These are phyloP conservation scores for Neofusicoccum ribis DNA, from an alignment of 2,329 filamentous ascomycete genomes.

Conservation along the genomic window DNA sequence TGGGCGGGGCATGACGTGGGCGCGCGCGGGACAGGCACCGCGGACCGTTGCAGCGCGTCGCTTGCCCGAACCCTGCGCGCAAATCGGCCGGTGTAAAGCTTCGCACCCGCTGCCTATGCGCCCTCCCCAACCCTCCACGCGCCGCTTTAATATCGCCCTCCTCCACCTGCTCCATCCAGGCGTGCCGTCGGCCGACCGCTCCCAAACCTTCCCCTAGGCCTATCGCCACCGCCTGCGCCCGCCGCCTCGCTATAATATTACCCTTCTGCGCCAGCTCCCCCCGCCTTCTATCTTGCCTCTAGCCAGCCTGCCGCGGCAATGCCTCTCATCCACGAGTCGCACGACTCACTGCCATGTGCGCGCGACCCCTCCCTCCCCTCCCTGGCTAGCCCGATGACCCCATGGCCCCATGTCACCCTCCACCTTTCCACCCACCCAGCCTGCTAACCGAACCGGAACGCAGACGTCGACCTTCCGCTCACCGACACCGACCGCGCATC, in stretches of 20 bases:
- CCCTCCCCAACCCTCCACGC: neutral
- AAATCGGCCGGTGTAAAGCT: constrained; percentile 5
- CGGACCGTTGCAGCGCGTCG: constrained; percentile 8
- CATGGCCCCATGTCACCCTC: constrained; percentile 8
- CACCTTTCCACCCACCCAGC: constrained; percentile 9
- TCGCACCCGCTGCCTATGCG: constrained; percentile 2
- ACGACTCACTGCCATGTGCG: constrained; percentile 79
- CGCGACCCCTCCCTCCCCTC: constrained; percentile 19
- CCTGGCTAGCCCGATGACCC: neutral
- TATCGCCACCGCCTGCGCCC: neutral
- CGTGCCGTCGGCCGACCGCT: neutral
- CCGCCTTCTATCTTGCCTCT: neutral
- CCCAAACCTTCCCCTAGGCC: neutral
- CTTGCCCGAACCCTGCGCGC: constrained; percentile 12
- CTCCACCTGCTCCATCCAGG: constrained; percentile 14
- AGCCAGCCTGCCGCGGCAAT: constrained; percentile 42
- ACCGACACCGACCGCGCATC: constrained; percentile 62
- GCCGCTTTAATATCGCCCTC: constrained; percentile 3
- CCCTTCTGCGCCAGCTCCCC: neutral
- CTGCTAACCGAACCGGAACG: constrained; percentile 18
- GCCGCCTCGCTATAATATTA: neutral
- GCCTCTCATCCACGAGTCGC: constrained; percentile 67
- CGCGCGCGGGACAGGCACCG: constrained; percentile 3
- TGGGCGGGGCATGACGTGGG: constrained; percentile 6
- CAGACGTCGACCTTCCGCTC: constrained; percentile 80